A percentile compares a stretch with the other conserved stretches of the same genome.
phyloP scores from a whole-genome alignment of 805 yeast species.

The Scheffersomyces amazonensis region DNA sequence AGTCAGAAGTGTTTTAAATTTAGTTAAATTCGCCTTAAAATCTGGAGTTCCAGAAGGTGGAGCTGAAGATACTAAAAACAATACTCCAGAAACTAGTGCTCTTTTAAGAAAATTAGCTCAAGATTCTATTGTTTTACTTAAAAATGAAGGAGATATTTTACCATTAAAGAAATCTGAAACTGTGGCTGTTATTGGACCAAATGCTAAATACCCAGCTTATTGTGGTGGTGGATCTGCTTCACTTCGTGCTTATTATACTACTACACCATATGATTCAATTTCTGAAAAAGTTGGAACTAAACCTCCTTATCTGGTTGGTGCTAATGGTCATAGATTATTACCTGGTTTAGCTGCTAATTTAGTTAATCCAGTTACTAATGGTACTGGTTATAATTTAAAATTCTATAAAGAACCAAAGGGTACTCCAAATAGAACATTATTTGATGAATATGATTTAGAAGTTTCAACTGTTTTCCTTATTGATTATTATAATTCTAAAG shows the following conservation, averaged over 20 bases:
- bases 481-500: constrained; percentile 17
- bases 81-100: constrained; percentile 21
- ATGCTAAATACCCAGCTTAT: constrained; percentile 24
- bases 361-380: constrained; percentile 18
- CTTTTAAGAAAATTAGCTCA: constrained; percentile 18
- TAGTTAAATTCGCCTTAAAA: constrained; percentile 19
- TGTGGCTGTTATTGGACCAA: constrained; percentile 31
- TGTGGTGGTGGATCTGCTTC: constrained; percentile 36
- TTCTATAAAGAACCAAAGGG: constrained; percentile 16
- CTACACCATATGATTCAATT: constrained; percentile 24
- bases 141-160: constrained; percentile 22
- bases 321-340: constrained; percentile 23
- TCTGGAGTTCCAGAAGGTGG: constrained; percentile 21
- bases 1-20: constrained; percentile 22
- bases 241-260: constrained; percentile 21
- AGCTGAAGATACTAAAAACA: constrained; percentile 16
- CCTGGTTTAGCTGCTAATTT: constrained; percentile 24
- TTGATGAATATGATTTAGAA: constrained; percentile 18
- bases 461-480: constrained; percentile 15
- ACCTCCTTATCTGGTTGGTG: constrained; percentile 28
- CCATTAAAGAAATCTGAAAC: constrained; percentile 29
- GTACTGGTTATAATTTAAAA: constrained; percentile 20
- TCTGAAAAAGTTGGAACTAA: constrained; percentile 9
- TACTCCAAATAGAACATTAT: constrained; percentile 8
- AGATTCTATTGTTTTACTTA: constrained; percentile 27